A percentile compares a stretch with the other conserved stretches of the same genome.
Conservation (phyloP, 176 grass and related monocot species). For the Rhynchospora pubera region DNA sequence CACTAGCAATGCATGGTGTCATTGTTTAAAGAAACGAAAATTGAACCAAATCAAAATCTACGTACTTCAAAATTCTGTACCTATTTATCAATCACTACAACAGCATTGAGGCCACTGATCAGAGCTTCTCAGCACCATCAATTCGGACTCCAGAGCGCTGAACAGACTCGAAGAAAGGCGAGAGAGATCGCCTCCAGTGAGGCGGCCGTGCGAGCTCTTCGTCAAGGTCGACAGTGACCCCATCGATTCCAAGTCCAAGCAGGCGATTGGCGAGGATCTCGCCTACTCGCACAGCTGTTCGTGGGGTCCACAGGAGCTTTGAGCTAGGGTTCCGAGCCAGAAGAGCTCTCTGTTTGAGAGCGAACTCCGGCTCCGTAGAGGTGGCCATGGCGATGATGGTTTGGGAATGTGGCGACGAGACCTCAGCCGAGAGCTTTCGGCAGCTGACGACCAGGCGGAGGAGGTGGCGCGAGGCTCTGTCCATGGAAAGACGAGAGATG, state of each 20-base stretch:
- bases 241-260: conserved; percentile 12
- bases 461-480: conserved; percentile 22
- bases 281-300: conserved; percentile 33
- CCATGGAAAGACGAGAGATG: background rate
- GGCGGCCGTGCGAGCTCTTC: conserved; percentile 33
- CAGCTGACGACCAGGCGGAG: conserved; percentile 38
- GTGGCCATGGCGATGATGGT: conserved; percentile 45
- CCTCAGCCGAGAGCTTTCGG: conserved; percentile 35
- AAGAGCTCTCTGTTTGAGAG: conserved; percentile 3
- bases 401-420: background rate
- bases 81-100: too few relatives aligned
- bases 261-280: conserved; percentile 38
- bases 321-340: conserved; percentile 18
- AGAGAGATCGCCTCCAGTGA: conserved; percentile 25
- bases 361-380: conserved; percentile 42
- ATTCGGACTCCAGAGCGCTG: conserved; percentile 28
- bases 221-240: conserved; percentile 27
- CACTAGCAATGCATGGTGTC: background rate
- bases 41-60: too few relatives aligned
- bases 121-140: conserved; percentile 29
- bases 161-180: conserved; percentile 32
- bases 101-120: background rate
- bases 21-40: background rate
- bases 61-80: too few relatives aligned
- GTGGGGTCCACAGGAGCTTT: conserved; percentile 24